Evolutionary conservation across 306 rosid genomes (phyloP), one percentile per base, ranked within the genome.

Genomic region (Pyrus betulifolia): DNA sequence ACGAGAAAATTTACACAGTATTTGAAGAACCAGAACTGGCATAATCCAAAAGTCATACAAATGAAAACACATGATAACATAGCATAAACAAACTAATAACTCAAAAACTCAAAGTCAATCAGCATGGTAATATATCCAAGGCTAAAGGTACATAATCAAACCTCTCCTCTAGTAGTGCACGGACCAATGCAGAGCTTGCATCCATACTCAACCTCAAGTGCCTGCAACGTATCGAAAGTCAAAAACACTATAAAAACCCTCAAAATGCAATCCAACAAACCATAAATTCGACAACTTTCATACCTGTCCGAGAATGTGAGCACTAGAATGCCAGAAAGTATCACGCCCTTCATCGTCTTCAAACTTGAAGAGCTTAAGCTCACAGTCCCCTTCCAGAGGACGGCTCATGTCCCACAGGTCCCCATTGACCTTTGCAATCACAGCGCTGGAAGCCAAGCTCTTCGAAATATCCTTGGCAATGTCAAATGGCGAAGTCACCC

Each of bases 131-230:
- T 7, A 28, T 30, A 67, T 4, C 58, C 65, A 74, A 52, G 33
- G 30, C 44, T 18, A 35, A 31, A 17, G 18, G 54, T 68, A 67
- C 17, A 18, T 12, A 22, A 71, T 30, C 11, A 2, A 28, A 92
- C 98, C 98, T 94, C 97, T 83, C 98, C 98, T 84, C 98, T 87
- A 3, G 97, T 94, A 17, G 98, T 94, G 61, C 98, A 95, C 12
- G 98, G 98, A 5, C 98, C 98, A 82, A 95, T 95, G 86, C 98
- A 95, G 25, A 95, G 91, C 89, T 88, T 92, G 85, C 98, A 92
- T 54, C 98, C 98, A 73, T 95, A 95, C 83, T 88, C 92, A 49
- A 65, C 35, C 86, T 95, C 98, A 55, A 95, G 88, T 11, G 95
- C 74, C 98, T 94, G 88, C 77, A 76, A 61, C 59, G 78, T 6